phyloP scores from a whole-genome alignment of 1,284 basidiomycete genomes.

The Moniliophthora roreri region DNA sequence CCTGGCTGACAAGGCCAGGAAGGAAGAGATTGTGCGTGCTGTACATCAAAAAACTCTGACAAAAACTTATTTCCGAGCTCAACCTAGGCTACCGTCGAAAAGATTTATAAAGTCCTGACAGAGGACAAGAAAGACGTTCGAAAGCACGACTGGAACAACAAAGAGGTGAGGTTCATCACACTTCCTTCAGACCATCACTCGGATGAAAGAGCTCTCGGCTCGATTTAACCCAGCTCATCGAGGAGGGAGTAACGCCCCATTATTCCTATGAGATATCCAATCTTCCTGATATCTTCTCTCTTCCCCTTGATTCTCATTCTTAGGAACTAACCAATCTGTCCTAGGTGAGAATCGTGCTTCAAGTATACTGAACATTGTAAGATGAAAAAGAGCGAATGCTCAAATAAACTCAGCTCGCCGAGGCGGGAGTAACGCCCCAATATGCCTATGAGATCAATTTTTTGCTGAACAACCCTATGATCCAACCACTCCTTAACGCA shows the following conservation, averaged over 20 bases:
- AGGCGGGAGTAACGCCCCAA: constrained; percentile 67
- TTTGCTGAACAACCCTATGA: constrained; percentile 40
- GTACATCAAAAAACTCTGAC: constrained; percentile 6
- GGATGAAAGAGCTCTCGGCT: constrained; percentile 80
- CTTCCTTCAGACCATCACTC: constrained; percentile 16
- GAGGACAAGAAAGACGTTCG: constrained; percentile 91
- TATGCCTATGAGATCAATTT: constrained; percentile 56
- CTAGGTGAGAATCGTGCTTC: constrained; percentile 13
- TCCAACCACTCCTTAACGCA: neutral
- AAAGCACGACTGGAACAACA: constrained; percentile 94
- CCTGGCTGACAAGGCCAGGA: constrained; percentile 93
- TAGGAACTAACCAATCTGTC: constrained; percentile 37
- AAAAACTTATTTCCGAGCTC: constrained; percentile 20
- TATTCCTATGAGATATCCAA: constrained; percentile 59
- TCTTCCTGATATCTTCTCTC: constrained; percentile 41
- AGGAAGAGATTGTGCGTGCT: constrained; percentile 87
- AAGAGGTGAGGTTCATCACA: constrained; percentile 76
- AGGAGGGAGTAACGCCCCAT: constrained; percentile 76
- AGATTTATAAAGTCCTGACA: constrained; percentile 78
- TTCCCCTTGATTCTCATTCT: neutral
- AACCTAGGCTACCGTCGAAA: constrained; percentile 78
- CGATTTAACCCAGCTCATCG: constrained; percentile 76
- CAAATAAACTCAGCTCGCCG: constrained; percentile 66
- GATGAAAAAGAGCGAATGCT: constrained; percentile 72
- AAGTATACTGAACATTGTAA: constrained; percentile 18